Evolutionary conservation across 2,329 filamentous ascomycete species (phyloP).

Genomic region (Eurotiales sp.): DNA sequence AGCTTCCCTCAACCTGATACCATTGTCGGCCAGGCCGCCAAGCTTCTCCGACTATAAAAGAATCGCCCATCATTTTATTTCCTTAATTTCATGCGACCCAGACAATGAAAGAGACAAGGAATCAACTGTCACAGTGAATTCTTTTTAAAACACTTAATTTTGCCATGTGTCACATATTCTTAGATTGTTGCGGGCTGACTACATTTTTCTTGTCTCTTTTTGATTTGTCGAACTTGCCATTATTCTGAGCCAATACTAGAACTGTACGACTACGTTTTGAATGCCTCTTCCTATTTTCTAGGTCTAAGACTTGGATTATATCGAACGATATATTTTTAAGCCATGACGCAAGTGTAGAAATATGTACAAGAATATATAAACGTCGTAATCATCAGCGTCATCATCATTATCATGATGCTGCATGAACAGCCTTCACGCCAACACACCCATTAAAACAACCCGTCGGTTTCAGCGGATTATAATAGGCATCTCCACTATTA

Average conservation of each 20-base stretch:
- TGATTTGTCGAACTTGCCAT: conserved; percentile 20
- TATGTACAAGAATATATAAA: neutral
- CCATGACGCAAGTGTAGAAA: neutral
- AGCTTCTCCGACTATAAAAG: conserved; percentile 73
- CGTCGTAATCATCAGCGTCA: neutral
- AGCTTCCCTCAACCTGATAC: conserved; percentile 85
- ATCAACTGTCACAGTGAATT: neutral
- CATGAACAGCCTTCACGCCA: conserved; percentile 19
- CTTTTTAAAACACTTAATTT: conserved; percentile 20
- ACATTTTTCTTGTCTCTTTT: conserved; percentile 17
- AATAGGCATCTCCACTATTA: conserved; percentile 42
- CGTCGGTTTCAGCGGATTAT: conserved; percentile 51
- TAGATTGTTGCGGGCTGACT: conserved; percentile 21
- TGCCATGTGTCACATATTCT: conserved; percentile 33
- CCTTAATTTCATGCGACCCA: conserved; percentile 1
- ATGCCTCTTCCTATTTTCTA: neutral
- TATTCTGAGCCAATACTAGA: conserved; percentile 20
- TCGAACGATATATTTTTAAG: neutral
- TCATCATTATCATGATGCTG: neutral
- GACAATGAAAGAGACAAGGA: conserved; percentile 5
- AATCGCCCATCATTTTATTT: neutral
- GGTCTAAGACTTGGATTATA: neutral
- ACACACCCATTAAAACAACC: conserved; percentile 43
- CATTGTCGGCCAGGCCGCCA: conserved; percentile 83
- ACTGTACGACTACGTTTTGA: conserved; percentile 18